Base-by-base conservation (phyloP, 2,329 filamentous ascomycete genomes). In the Ceratocystis huliohia region DNA sequence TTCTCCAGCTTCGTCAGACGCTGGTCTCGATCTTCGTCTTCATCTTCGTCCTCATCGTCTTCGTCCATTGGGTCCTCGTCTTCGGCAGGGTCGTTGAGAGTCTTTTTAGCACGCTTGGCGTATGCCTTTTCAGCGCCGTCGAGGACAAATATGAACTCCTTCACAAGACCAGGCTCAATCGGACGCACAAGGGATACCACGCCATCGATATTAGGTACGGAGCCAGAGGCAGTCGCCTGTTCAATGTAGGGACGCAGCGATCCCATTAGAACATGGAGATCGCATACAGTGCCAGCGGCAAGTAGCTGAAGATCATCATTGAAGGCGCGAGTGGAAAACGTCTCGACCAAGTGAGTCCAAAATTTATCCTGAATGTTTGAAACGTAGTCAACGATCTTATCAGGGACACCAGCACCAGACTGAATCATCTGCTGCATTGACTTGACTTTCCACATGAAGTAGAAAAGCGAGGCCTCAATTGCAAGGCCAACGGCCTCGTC, bases 361-460 rank as follows among this genome's bases (percentile, higher is more conserved):
- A 87, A 87, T 0, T 78, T 76, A 66, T 81, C 80, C 65, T 83
- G 82, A 69, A 82, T 74, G 6, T 79, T 72, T 6, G 81, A 80
- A n/a, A 88, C 77, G 25, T 81, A 75, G 70, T 88, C 84, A 37
- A 91, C 77, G 6, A 85, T 82, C 5, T 78, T 75, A 63, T 84
- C 79, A 1, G 84, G 72, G 65, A 90, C 75, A 64, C 77, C 81
- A 3, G 78, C 80, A 56, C 84, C 81, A 30, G 80, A 79, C 17
- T 80, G 76, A 45, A 89, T 74, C 17, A 81, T 75, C 65, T 80
- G 78, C 69, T 80, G 78, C 68, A 90, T 72, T 64, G 81, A 79
- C 65, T 84, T 83, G 25, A 88, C 82, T 73, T 94, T 93, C 94
- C 94, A 99, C 85, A 96, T 90, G 73, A 96, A 96, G 77, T 96